Conservation (phyloP, 148 eudicot genomes). For the Vaccinium darrowii region DNA sequence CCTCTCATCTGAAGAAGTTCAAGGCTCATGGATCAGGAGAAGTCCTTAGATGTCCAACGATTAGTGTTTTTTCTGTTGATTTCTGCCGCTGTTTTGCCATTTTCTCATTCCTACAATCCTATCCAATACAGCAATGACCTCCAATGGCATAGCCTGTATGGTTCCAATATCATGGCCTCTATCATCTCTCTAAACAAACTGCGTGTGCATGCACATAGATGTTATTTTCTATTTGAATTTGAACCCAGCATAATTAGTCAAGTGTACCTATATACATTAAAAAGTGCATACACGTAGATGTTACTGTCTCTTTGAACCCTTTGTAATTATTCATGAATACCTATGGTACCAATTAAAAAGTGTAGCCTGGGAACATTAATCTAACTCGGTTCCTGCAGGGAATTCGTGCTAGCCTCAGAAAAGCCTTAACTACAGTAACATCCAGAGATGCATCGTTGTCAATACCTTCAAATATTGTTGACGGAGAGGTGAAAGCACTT, state of each 20-base stretch:
- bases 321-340: background rate
- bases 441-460: constrained; percentile 25
- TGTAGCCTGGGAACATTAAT: background rate
- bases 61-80: constrained; percentile 1
- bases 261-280: background rate
- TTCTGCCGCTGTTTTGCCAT: background rate
- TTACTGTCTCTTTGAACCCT: background rate
- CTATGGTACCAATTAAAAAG: background rate
- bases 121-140: background rate
- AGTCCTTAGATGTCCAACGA: background rate
- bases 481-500: constrained; percentile 20
- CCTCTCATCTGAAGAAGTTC: background rate
- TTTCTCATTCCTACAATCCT: background rate
- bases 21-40: background rate
- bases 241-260: background rate
- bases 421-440: constrained; percentile 22
- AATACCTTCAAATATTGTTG: constrained; percentile 14
- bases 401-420: constrained; percentile 28
- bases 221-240: background rate
- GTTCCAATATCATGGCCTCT: background rate
- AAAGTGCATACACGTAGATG: background rate
- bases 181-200: background rate
- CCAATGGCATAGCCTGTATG: background rate
- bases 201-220: background rate
- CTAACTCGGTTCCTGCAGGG: constrained; percentile 26